These are phyloP conservation scores for Xylaria sp. DNA, from an alignment of 2,329 filamentous ascomycete species.

Conservation along the genomic window DNA sequence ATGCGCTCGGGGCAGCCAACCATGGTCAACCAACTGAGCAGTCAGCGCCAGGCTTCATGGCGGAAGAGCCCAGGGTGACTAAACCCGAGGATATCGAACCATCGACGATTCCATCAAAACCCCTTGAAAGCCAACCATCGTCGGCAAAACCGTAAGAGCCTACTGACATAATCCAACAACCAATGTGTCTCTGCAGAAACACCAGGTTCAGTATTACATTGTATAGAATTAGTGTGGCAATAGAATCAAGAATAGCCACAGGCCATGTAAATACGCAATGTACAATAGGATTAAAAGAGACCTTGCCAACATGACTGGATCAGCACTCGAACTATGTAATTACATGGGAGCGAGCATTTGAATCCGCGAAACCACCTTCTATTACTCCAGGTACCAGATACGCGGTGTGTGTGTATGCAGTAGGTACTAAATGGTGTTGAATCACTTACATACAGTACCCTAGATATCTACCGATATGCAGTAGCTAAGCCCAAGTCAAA, in stretches of 20 bases:
- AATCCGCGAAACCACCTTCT: conserved; percentile 1
- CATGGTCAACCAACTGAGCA: conserved; percentile 16
- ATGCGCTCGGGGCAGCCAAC: conserved; percentile 38
- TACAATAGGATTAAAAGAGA: conserved; percentile 19
- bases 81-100: conserved; percentile 18
- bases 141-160: conserved; percentile 30
- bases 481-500: too few relatives aligned
- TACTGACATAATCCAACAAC: background rate
- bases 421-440: background rate
- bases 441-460: too few relatives aligned
- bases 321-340: background rate
- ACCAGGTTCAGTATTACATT: background rate
- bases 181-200: background rate
- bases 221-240: background rate
- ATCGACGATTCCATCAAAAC: conserved; percentile 20
- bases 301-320: background rate
- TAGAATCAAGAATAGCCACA: conserved; percentile 8
- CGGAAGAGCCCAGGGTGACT: conserved; percentile 17
- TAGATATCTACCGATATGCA: too few relatives aligned
- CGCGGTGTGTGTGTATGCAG: background rate
- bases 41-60: conserved; percentile 21
- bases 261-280: conserved; percentile 30
- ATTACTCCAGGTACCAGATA: background rate
- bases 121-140: conserved; percentile 30
- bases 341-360: background rate